Evolutionary conservation across 352 stramenopile species (phyloP).

Genomic region (Phytophthora macrochlamydospora): DNA sequence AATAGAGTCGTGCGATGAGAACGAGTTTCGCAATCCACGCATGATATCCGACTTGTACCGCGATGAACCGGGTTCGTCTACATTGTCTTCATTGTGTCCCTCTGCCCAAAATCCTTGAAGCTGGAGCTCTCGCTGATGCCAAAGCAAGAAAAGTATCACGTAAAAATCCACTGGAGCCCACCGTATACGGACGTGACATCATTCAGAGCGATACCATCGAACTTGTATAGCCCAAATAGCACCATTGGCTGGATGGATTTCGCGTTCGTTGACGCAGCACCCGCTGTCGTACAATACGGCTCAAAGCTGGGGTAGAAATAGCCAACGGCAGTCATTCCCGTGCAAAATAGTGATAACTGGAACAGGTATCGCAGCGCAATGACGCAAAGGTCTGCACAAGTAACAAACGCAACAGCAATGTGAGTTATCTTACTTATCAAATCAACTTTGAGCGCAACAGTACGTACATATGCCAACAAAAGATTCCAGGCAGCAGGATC

Average conservation of each 20-base stretch:
- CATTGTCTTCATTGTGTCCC: constrained; percentile 16
- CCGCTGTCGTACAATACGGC: constrained; percentile 62
- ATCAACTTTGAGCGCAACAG: neutral
- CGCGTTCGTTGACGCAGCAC: constrained; percentile 42
- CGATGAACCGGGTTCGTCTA: constrained; percentile 32
- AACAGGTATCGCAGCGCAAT: constrained; percentile 77
- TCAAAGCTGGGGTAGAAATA: constrained; percentile 83
- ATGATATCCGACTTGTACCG: constrained; percentile 56
- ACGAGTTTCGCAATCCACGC: constrained; percentile 43
- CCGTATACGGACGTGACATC: constrained; percentile 58
- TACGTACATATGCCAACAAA: constrained; percentile 84
- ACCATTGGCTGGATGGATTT: constrained; percentile 81
- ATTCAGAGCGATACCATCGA: constrained; percentile 70
- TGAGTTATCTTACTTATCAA: neutral
- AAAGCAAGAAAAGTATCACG: constrained; percentile 77
- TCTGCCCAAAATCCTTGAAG: constrained; percentile 80
- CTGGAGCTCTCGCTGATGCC: constrained; percentile 81
- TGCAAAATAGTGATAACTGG: constrained; percentile 86
- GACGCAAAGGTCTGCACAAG: constrained; percentile 47
- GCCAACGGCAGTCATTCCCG: constrained; percentile 51
- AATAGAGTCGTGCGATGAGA: constrained; percentile 79
- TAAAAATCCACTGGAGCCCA: constrained; percentile 88
- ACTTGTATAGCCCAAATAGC: constrained; percentile 88
- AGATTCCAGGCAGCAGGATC: constrained; percentile 65
- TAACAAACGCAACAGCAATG: neutral